Base-by-base conservation (phyloP, 2,329 filamentous ascomycete genomes). In the Beauveria australis region DNA sequence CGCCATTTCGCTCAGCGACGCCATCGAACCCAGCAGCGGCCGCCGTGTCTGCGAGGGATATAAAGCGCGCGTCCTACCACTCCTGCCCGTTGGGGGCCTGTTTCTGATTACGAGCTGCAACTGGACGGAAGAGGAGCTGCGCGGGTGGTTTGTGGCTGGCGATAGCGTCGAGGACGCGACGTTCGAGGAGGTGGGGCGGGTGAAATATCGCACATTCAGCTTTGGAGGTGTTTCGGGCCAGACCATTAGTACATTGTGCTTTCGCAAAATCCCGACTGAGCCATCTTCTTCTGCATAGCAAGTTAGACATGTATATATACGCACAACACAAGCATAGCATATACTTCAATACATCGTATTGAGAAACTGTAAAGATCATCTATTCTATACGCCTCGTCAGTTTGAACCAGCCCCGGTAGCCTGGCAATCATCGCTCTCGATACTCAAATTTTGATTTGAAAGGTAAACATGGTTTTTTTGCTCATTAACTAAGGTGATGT, bases 51-150 rank as follows among this genome's bases (percentile, higher is more conserved):
- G 86, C 70, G 90, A 95, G 72, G 80, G 81, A 3, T 99, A 99
- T 75, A 82, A 84, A 53, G 79, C 81, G 52, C 83, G 85, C 57
- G 86, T 93, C 37, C 77, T 87, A 63, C 75, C 74, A 30, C 79
- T 97, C 64, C 81, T 97, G 56, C 85, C 84, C 67, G 76, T 75
- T 1, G 88, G 87, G 1, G 91, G 91, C 0, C 78, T 91, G 26
- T 83, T 97, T 67, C 74, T 97, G 62, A 84, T 99, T 59, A 97
- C 94, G 59, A 97, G 92, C 74, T 99, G 94, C 73, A 99, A 99
- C 75, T 99, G 94, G 94, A 97, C 93, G 1, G 92, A 94, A 76
- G 83, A 86, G 46, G 94, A 99, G 78, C 75, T 99, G 68, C 78
- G 81, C 63, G 76, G 75, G 18, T 97, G 93, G 92, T 94, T 97